Conservation (phyloP, 1,139 yeast genomes). For the Geotrichum carabidarum region DNA sequence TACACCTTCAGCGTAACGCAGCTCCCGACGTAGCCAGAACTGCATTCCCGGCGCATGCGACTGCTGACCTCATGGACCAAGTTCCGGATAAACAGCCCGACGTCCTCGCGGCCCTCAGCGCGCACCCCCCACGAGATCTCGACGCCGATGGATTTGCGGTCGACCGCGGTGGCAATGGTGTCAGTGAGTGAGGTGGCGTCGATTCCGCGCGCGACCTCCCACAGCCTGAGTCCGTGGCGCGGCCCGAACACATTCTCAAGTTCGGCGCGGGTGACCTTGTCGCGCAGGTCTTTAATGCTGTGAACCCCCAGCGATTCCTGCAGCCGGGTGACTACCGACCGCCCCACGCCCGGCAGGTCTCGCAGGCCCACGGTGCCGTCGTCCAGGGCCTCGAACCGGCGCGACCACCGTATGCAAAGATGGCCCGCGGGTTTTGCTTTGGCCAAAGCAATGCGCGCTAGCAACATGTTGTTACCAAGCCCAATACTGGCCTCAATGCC, state of each 20-base stretch:
- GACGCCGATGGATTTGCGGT: conserved; percentile 73
- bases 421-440: conserved; percentile 79
- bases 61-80: conserved; percentile 56
- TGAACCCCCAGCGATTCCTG: conserved; percentile 28
- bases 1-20: conserved; percentile 61
- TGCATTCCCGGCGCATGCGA: conserved; percentile 40
- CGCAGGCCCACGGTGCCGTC: conserved; percentile 40
- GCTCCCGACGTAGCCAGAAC: conserved; percentile 43
- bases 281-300: conserved; percentile 40
- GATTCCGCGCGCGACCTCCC: conserved; percentile 57
- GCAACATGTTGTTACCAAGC: conserved; percentile 59
- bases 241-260: conserved; percentile 52
- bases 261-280: conserved; percentile 21
- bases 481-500: conserved; percentile 57
- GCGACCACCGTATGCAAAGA: conserved; percentile 39
- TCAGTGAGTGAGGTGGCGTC: conserved; percentile 48
- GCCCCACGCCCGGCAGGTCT: conserved; percentile 85
- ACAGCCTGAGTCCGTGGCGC: conserved; percentile 63
- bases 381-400: conserved; percentile 1
- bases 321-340: conserved; percentile 47
- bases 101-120: conserved; percentile 54
- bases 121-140: conserved; percentile 92
- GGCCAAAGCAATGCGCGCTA: conserved; percentile 72
- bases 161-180: conserved; percentile 44
- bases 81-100: conserved; percentile 56